phyloP scores from a whole-genome alignment of 192 early-diverging fungal species.

The Backusella tuberculispora region DNA sequence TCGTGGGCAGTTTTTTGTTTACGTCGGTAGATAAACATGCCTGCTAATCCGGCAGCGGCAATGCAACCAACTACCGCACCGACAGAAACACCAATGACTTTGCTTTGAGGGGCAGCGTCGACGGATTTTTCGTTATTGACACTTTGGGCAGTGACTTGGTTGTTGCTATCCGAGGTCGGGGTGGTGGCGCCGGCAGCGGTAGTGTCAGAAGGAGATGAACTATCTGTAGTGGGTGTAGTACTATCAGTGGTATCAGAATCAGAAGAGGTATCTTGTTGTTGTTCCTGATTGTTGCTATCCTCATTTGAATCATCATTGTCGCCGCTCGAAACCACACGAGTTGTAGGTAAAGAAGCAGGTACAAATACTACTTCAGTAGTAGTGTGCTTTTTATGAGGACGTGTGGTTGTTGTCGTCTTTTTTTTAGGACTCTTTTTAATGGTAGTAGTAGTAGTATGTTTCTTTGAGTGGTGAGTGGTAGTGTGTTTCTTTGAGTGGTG shows the following conservation, averaged over 20 bases:
- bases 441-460: constrained; percentile 7
- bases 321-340: constrained; percentile 5
- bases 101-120: constrained; percentile 28
- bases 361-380: neutral
- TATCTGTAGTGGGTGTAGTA: neutral
- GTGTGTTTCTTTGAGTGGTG: constrained; percentile 2
- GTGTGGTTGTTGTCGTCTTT: constrained; percentile 6
- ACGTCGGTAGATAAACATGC: constrained; percentile 36
- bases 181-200: neutral
- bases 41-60: constrained; percentile 40
- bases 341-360: neutral
- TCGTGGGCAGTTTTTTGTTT: constrained; percentile 18
- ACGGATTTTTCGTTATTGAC: constrained; percentile 3
- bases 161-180: neutral
- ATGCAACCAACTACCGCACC: constrained; percentile 38
- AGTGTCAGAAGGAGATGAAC: neutral
- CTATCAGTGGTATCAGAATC: neutral
- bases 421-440: neutral
- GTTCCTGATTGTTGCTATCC: neutral
- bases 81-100: constrained; percentile 34
- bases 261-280: neutral
- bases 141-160: constrained; percentile 23
- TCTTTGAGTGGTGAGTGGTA: constrained; percentile 11
- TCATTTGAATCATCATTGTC: neutral
- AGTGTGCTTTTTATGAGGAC: constrained; percentile 8